These are phyloP conservation scores for Chlorella sorokiniana DNA, from an alignment of 139 green algal species.

Conservation along the genomic window DNA sequence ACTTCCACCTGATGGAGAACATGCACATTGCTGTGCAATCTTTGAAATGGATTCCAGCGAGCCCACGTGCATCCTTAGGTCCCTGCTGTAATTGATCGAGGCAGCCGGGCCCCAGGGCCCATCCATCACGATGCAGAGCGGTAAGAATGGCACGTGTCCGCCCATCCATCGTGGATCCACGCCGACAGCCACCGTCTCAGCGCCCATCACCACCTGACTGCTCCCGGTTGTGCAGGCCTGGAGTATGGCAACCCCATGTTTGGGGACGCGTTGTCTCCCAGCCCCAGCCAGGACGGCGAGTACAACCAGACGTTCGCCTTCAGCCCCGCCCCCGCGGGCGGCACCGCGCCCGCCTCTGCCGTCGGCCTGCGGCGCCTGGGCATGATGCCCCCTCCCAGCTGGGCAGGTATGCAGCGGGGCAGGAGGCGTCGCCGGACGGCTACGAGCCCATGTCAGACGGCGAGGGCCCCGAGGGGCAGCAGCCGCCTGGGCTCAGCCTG, in stretches of 20 bases:
- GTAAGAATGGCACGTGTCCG: no score
- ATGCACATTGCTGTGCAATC: no score
- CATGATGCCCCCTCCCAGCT: constrained; percentile 14
- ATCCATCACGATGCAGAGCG: no score
- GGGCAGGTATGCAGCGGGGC: background rate
- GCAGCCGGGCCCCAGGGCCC: no score
- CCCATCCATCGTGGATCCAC: no score
- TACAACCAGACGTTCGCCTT: constrained; percentile 20
- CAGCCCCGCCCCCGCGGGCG: background rate
- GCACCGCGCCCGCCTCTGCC: background rate
- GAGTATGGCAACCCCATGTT: constrained; percentile 32
- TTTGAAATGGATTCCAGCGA: no score
- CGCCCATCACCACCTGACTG: no score
- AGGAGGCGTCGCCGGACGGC: background rate
- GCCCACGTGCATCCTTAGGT: no score
- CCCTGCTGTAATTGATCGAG: no score
- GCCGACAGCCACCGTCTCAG: no score
- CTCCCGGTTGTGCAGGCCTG: constrained; percentile 12
- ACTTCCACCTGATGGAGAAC: no score
- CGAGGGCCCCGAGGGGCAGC: background rate
- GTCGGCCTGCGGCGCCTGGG: constrained; percentile 30
- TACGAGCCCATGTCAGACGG: background rate
- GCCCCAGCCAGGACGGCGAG: background rate
- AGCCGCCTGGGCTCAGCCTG: constrained; percentile 16
- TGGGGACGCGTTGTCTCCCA: background rate